These are phyloP conservation scores for Schizochytrium sp. DNA, from an alignment of 108 stramenopile genomes.

Conservation along the genomic window DNA sequence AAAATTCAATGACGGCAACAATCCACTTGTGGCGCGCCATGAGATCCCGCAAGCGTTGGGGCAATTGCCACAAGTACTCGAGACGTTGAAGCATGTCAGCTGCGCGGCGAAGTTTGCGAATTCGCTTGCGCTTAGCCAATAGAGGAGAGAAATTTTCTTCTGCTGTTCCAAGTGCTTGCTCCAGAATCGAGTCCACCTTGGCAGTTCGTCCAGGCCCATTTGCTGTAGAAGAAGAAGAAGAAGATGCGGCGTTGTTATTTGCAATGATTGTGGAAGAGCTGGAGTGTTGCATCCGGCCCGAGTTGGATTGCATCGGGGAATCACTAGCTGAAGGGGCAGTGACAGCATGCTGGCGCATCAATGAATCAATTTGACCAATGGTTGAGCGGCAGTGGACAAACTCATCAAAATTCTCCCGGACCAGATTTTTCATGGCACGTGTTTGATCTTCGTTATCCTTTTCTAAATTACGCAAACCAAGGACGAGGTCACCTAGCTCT, in stretches of 20 bases:
- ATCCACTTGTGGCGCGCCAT: conserved; percentile 57
- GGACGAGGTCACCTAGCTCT: neutral
- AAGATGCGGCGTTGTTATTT: too few species aligned
- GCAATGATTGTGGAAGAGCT: too few species aligned
- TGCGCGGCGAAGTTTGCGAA: conserved; percentile 53
- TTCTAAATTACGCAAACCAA: conserved; percentile 9
- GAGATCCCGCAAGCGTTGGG: conserved; percentile 41
- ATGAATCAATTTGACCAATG: conserved; percentile 5
- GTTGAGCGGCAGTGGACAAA: conserved; percentile 48
- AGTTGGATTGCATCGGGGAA: too few species aligned
- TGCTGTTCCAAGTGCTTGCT: conserved; percentile 20
- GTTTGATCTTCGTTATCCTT: conserved; percentile 53
- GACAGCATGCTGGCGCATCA: conserved; percentile 14
- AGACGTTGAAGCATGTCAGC: conserved; percentile 52
- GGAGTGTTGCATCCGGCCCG: too few species aligned
- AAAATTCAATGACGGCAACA: conserved; percentile 53
- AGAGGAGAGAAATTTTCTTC: neutral
- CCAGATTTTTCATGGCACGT: neutral
- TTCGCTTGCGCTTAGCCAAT: conserved; percentile 35
- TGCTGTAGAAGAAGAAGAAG: neutral
- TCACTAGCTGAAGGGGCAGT: neutral
- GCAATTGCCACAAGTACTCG: conserved; percentile 57
- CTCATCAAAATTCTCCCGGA: conserved; percentile 54
- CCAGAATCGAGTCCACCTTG: neutral
- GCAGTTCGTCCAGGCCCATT: neutral